Conservation (phyloP, 2,329 filamentous ascomycete genomes). For the Colletotrichum sp. region DNA sequence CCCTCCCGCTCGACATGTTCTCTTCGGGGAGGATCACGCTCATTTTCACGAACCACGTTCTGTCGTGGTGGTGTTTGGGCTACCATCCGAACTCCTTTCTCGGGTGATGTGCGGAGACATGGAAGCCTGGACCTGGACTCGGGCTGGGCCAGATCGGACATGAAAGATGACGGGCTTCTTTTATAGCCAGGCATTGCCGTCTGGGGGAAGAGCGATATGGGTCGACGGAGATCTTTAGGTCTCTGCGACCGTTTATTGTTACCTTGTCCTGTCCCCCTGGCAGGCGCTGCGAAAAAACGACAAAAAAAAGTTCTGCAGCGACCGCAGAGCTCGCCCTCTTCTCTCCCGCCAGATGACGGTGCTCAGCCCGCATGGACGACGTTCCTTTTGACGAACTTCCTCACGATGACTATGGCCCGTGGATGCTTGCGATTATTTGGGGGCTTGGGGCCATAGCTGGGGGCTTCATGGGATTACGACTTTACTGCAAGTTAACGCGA, state of each 20-base stretch:
- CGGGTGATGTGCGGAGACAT: not conserved
- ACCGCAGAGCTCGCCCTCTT: not conserved
- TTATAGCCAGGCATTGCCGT: constrained; percentile 11
- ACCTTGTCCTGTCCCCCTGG: not conserved
- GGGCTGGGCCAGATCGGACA: not conserved
- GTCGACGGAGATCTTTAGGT: not conserved
- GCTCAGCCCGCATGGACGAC: not conserved
- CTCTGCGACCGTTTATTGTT: not conserved
- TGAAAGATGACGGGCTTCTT: not conserved
- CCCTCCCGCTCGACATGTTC: not conserved
- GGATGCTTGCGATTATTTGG: constrained; percentile 13
- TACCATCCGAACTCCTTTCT: not conserved
- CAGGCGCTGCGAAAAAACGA: not conserved
- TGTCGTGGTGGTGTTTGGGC: not conserved
- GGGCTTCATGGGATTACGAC: constrained; percentile 21
- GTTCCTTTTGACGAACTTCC: constrained; percentile 13
- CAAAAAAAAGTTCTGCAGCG: not conserved
- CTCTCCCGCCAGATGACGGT: not conserved
- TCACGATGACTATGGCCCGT: constrained; percentile 17
- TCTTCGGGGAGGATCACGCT: not conserved
- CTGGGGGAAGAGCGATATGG: not conserved
- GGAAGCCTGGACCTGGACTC: not conserved
- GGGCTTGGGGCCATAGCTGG: constrained; percentile 1
- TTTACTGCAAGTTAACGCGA: constrained; percentile 25
- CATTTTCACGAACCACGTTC: not conserved